Evolutionary conservation across 2,329 filamentous ascomycete genomes (phyloP), one percentile per base, ranked within the genome.

Genomic region (Colletotrichum cordylinicola): DNA sequence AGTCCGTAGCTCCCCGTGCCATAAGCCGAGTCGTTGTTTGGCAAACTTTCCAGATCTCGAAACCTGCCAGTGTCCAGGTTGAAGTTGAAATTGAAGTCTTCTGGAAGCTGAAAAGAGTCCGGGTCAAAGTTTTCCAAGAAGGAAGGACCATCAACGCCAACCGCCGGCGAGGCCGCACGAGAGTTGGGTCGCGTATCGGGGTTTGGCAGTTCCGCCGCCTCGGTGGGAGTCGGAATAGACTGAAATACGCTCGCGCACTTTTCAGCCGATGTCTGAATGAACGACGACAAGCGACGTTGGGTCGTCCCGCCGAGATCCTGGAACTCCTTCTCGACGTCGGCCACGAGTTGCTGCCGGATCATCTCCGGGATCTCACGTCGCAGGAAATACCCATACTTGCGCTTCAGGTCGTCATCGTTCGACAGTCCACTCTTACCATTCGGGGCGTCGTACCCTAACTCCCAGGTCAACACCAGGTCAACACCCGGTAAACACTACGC

Each of bases 361-460:
- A 81, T 78, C 6, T 79, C 76, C 1, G 84, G 82, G 1, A 87
- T 76, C 18, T 84, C 81, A 24, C 80, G 79, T 21, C 82, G 81
- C 35, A 86, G 24, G 62, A 77, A 80, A 7, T 67, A 67, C 31
- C 77, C 76, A 71, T 67, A 80, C 81, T 62, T 80, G n/a, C 43
- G 48, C 24, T 48, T 67, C 60, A 75, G 27, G 9, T 67, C 55
- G 18, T 37, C 33, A 8, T 62, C 37, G 27, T 21, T 27, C 2
- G 64, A 66, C 79, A 13, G 78, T 74, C 4, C 78, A 80, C 37
- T 80, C 70, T 67, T 73, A 10, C 52, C 21, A 29, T 58, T 43
- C 12, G 80, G 73, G 27, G 72, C 77, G 56, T 84, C 82, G 72
- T 86, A 85, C 65, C 83, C 85, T 85, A 12, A 9, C 18, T 2